A percentile compares a stretch with the other conserved stretches of the same genome.
Evolutionary conservation across 2,329 filamentous ascomycete species (phyloP).

Genomic region (Cladosporium sp.): DNA sequence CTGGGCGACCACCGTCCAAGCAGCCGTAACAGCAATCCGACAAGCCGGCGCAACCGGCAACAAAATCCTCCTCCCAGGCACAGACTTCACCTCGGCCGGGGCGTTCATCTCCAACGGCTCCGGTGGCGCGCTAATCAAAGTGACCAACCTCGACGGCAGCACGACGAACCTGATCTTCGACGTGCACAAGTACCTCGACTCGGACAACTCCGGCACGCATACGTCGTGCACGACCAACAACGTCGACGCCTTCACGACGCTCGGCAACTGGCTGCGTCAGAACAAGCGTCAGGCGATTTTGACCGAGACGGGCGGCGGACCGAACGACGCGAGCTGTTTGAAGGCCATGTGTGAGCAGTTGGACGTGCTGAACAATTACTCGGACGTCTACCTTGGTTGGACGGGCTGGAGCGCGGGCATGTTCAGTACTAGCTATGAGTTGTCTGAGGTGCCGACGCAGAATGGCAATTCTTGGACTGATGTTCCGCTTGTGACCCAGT

Average conservation of each 20-base stretch:
- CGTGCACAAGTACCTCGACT: conserved; percentile 40
- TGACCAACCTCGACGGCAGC: conserved; percentile 25
- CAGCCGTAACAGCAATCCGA: conserved; percentile 61
- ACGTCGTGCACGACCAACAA: conserved; percentile 32
- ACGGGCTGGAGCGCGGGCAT: conserved; percentile 30
- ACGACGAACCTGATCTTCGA: conserved; percentile 35
- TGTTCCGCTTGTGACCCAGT: conserved; percentile 25
- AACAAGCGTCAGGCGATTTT: conserved; percentile 38
- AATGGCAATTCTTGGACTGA: conserved; percentile 24
- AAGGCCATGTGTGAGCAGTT: conserved; percentile 30
- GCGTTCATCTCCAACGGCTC: conserved; percentile 14
- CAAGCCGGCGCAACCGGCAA: conserved; percentile 58
- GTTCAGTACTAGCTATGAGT: conserved; percentile 25
- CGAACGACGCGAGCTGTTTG: conserved; percentile 32
- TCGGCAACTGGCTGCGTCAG: conserved; percentile 34
- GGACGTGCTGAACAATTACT: conserved; percentile 26
- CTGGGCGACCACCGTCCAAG: conserved; percentile 59
- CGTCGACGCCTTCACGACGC: conserved; percentile 30
- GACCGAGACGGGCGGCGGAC: conserved; percentile 39
- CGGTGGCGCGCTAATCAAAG: conserved; percentile 5
- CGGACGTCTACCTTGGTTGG: conserved; percentile 31
- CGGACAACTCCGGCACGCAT: conserved; percentile 35
- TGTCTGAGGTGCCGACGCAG: conserved; percentile 25
- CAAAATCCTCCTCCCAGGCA: conserved; percentile 61
- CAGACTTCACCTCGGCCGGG: conserved; percentile 39